A percentile compares a stretch with the other conserved stretches of the same genome.
These are phyloP conservation scores for Acer campestre DNA, from an alignment of 345 rosid species.

Conservation along the genomic window DNA sequence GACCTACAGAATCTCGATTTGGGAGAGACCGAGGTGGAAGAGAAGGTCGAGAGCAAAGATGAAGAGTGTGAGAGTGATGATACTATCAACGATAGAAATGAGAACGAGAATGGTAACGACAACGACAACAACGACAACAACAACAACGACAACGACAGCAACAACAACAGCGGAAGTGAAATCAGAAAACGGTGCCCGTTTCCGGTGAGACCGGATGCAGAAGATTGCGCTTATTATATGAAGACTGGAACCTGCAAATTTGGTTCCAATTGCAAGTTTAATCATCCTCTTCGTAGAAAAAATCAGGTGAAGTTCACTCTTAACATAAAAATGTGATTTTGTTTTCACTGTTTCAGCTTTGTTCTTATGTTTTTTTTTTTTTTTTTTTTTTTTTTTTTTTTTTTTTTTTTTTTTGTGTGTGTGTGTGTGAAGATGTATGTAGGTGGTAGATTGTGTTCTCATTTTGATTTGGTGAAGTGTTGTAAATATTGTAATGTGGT, in stretches of 20 bases:
- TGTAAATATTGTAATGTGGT: neutral
- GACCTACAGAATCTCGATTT: slow-evolving; percentile 4
- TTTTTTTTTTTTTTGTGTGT: no score
- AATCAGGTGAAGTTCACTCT: slow-evolving; percentile 45
- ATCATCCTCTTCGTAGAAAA: slow-evolving; percentile 66
- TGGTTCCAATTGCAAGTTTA: slow-evolving; percentile 87
- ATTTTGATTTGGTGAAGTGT: neutral
- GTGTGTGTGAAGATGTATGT: neutral
- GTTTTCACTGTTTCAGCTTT: neutral
- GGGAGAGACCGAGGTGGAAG: neutral
- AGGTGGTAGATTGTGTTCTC: neutral
- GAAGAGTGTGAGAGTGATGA: slow-evolving; percentile 16
- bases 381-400: no score
- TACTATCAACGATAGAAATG: slow-evolving; percentile 15
- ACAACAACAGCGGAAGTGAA: slow-evolving; percentile 22
- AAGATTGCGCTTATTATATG: slow-evolving; percentile 82
- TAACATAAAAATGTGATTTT: neutral
- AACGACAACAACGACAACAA: slow-evolving; percentile 17
- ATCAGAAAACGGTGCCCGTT: slow-evolving; percentile 37
- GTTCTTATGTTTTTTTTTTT: neutral
- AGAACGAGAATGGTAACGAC: slow-evolving; percentile 10
- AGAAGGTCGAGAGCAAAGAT: slow-evolving; percentile 8
- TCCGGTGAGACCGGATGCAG: slow-evolving; percentile 81
- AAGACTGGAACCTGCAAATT: slow-evolving; percentile 83
- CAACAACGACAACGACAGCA: slow-evolving; percentile 9